phyloP scores from a whole-genome alignment of 192 early-diverging fungal species.

The Coemansia sp. region DNA sequence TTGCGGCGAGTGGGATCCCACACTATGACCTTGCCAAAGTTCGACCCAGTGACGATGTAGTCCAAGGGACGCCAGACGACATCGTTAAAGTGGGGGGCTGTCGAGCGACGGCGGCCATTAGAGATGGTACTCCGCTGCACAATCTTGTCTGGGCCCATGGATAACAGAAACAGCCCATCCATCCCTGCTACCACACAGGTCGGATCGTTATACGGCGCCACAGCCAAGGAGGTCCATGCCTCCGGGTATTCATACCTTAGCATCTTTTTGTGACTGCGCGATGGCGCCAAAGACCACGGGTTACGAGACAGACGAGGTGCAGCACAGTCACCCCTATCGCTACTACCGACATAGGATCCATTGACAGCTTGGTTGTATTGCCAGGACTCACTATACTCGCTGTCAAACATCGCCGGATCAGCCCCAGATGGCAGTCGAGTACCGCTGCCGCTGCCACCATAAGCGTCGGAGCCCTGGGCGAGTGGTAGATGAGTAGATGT shows the following conservation, averaged over 20 bases:
- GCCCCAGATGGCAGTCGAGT: neutral
- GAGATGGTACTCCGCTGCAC: constrained; percentile 10
- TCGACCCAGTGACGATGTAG: constrained; percentile 46
- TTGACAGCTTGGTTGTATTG: neutral
- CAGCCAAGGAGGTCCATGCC: constrained; percentile 37
- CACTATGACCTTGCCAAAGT: constrained; percentile 39
- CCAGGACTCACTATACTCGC: neutral
- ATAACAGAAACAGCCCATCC: constrained; percentile 36
- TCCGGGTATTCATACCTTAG: constrained; percentile 21
- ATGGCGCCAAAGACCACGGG: constrained; percentile 33
- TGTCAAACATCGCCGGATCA: constrained; percentile 1
- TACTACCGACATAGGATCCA: neutral
- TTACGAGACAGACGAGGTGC: neutral
- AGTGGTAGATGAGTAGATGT: neutral
- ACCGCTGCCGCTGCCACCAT: neutral
- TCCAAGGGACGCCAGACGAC: constrained; percentile 53
- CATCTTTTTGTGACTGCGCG: constrained; percentile 21
- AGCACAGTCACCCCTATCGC: neutral
- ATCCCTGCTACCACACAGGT: constrained; percentile 34
- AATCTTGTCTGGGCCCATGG: constrained; percentile 34
- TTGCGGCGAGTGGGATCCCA: constrained; percentile 45
- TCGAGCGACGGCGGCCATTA: constrained; percentile 28
- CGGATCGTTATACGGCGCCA: constrained; percentile 28
- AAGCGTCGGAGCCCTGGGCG: neutral
- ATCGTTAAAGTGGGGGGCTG: constrained; percentile 38